A percentile compares a stretch with the other conserved stretches of the same genome.
phyloP scores from a whole-genome alignment of 1,284 basidiomycete species.

The Tilletia setariae region DNA sequence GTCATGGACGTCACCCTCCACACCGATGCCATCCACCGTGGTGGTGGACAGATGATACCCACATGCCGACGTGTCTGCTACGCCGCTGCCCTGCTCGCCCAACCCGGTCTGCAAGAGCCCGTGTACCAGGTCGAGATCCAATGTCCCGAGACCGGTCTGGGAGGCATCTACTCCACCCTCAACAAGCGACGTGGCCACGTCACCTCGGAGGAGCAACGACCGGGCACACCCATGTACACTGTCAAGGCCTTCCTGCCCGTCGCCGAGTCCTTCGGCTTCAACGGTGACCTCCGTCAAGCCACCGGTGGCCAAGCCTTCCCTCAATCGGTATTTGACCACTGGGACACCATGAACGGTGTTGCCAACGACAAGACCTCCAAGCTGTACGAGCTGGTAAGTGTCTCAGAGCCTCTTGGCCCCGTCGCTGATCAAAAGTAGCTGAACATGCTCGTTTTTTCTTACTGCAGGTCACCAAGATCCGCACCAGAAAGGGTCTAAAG shows the following conservation, averaged over 20 bases:
- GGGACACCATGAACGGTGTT: constrained; percentile 69
- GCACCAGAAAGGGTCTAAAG: background rate
- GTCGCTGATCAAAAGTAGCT: too few species aligned
- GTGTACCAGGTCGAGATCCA: constrained; percentile 98
- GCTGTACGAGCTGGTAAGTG: constrained; percentile 68
- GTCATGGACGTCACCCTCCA: constrained; percentile 94
- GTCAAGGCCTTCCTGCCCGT: constrained; percentile 98
- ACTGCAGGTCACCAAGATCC: background rate
- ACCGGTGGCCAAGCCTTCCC: constrained; percentile 98
- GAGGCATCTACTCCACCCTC: constrained; percentile 89
- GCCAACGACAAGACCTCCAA: constrained; percentile 70
- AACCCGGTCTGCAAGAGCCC: constrained; percentile 91
- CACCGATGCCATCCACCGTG: constrained; percentile 98
- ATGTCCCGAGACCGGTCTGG: constrained; percentile 94
- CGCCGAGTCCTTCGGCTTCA: constrained; percentile 98
- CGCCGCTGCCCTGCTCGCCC: constrained; percentile 87
- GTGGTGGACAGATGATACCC: constrained; percentile 97
- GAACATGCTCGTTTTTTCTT: background rate
- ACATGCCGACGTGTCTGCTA: constrained; percentile 94
- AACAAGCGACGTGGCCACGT: constrained; percentile 99
- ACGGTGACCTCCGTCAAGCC: constrained; percentile 85
- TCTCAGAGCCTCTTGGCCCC: too few species aligned
- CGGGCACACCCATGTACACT: constrained; percentile 99
- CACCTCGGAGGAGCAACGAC: constrained; percentile 93
- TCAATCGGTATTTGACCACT: constrained; percentile 80